phyloP scores from a whole-genome alignment of 2,329 filamentous ascomycete species.

The Bipolaris gigantea region DNA sequence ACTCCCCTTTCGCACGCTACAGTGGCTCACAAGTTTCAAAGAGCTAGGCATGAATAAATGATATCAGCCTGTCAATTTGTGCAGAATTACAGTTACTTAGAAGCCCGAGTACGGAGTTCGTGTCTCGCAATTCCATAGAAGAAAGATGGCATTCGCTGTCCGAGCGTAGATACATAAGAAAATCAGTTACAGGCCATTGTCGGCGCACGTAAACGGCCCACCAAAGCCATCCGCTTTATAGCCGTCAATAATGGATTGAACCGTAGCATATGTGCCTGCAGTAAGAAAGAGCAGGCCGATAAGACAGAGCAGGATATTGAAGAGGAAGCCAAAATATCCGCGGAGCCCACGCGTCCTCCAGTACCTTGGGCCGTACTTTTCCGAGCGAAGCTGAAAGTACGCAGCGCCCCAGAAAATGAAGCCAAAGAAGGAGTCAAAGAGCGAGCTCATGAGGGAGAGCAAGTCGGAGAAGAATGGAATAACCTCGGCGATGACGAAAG shows the following conservation, averaged over 20 bases:
- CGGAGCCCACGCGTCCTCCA: slow-evolving; percentile 57
- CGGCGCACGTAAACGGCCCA: slow-evolving; percentile 73
- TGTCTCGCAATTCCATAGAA: too few relatives aligned
- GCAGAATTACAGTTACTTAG: too few relatives aligned
- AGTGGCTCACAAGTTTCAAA: too few relatives aligned
- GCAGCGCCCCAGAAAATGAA: slow-evolving; percentile 94
- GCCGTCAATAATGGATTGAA: slow-evolving; percentile 73
- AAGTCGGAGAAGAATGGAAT: slow-evolving; percentile 89
- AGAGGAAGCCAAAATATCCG: slow-evolving; percentile 57
- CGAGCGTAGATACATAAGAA: neutral
- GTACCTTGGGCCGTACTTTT: slow-evolving; percentile 60
- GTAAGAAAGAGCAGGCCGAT: slow-evolving; percentile 80
- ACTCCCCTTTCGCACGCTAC: too few relatives aligned
- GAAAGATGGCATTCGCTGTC: neutral
- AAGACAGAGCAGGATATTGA: slow-evolving; percentile 74
- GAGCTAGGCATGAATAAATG: too few relatives aligned
- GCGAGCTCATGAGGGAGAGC: slow-evolving; percentile 75
- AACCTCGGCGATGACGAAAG: slow-evolving; percentile 88
- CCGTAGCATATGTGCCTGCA: slow-evolving; percentile 73
- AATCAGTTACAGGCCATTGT: slow-evolving; percentile 60
- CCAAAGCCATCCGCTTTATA: slow-evolving; percentile 68
- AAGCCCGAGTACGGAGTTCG: too few relatives aligned
- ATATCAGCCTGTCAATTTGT: too few relatives aligned
- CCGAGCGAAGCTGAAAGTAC: slow-evolving; percentile 74
- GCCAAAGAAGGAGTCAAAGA: slow-evolving; percentile 91